Base-by-base conservation (phyloP, 139 green algal species). In the Chlorella sp. region DNA sequence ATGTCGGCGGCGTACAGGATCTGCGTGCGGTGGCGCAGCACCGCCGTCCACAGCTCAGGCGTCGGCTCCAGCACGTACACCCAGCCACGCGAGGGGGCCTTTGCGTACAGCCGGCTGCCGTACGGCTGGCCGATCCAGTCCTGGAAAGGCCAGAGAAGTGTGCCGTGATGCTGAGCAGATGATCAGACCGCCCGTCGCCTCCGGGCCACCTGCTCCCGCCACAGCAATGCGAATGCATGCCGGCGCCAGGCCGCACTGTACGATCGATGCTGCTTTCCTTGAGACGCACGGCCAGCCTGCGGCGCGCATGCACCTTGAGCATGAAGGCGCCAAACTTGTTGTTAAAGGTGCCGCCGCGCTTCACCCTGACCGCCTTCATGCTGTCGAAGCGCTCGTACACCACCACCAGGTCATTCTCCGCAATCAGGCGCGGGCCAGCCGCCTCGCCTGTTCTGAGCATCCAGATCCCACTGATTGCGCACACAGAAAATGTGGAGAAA, bases 1-100 rank as follows among this genome's bases (percentile, higher is more conserved):
- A 98, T 98, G 82, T 97, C 95, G 14, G 89, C 87, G 15, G 48
- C 74, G 77, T 97, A 97, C 35, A 97, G 76, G 68, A 97, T 96
- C 43, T 95, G 90, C n/a, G 90, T 95, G 56, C 90, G 80, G 79
- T 97, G 93, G 2, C 78, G 71, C 50, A 97, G 84, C 36, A 93
- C 88, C 43, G 73, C 78, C 19, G 94, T 98, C 95, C 95, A 98
- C 1, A 98, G 88, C 84, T 98, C 94, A 1, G 92, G 86, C 2
- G 91, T 97, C 38, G 91, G 92, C 0, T 82, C 84, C 63, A 98
- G 84, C 25, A 98, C 76, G 63, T 91, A 87, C 17, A 97, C 75
- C 81, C 86, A 97, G 17, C 90, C 91, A 17, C 33, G 29, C 1
- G 31, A 43, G 7, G 56, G 58, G 8, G 33, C 25, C 72, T 81